Conservation (phyloP, 345 rosid species). For the Populus euphratica region DNA sequence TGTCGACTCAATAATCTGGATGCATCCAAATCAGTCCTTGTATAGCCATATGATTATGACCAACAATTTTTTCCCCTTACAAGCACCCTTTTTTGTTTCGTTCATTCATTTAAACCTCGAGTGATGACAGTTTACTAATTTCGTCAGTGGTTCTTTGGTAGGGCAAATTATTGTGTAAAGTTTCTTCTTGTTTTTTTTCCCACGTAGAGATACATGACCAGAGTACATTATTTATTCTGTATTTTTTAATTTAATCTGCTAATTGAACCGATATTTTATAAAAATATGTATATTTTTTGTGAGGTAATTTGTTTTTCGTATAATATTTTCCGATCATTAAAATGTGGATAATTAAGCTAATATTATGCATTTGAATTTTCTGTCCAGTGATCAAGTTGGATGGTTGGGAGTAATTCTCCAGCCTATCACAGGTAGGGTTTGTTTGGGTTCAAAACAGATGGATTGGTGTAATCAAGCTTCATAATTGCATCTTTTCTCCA, state of each 20-base stretch:
- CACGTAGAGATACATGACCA: neutral
- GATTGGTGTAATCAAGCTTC: neutral
- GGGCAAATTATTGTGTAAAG: neutral
- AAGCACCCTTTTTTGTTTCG: neutral
- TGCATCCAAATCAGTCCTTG: conserved; percentile 48
- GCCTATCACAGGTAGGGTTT: neutral
- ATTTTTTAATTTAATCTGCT: neutral
- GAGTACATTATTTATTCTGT: neutral
- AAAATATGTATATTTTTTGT: too few species aligned
- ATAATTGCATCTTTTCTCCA: too few species aligned
- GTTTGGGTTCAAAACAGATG: neutral
- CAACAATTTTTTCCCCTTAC: neutral
- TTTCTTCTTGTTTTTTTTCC: neutral
- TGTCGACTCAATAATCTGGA: conserved; percentile 74
- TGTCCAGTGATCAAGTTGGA: neutral
- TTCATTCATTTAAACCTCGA: neutral
- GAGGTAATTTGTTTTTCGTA: neutral
- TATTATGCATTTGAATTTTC: neutral
- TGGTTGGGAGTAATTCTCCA: too few species aligned
- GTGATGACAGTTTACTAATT: neutral
- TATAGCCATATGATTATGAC: conserved; percentile 22
- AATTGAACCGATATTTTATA: neutral
- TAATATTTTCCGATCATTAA: neutral
- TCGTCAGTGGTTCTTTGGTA: neutral
- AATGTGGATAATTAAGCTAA: neutral